Conservation (phyloP, 306 rosid species). For the Trifolium pratense region DNA sequence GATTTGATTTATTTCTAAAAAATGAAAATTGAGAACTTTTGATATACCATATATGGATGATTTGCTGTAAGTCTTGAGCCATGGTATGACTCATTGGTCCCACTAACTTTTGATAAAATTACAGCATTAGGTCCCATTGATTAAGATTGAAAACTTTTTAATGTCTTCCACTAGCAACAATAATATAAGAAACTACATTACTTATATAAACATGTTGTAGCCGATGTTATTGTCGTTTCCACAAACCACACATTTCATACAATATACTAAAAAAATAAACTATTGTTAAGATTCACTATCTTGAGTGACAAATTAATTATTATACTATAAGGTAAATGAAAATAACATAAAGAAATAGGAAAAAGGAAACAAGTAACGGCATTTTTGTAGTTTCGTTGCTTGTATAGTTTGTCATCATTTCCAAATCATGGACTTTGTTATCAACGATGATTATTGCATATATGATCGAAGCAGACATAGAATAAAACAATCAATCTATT, state of each 20-base stretch:
- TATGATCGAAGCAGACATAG: slow-evolving; percentile 46
- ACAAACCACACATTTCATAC: slow-evolving; percentile 7
- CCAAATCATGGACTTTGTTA: slow-evolving; percentile 52
- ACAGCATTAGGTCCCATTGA: slow-evolving; percentile 41
- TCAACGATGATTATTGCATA: slow-evolving; percentile 49
- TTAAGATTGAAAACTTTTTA: slow-evolving; percentile 39
- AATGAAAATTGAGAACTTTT: background rate
- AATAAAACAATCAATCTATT: slow-evolving; percentile 37
- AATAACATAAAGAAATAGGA: background rate
- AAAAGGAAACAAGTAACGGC: slow-evolving; percentile 43
- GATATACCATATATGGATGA: background rate
- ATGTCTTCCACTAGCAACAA: slow-evolving; percentile 47
- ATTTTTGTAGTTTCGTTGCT: slow-evolving; percentile 57
- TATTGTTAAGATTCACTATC: slow-evolving; percentile 1
- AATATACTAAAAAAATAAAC: background rate
- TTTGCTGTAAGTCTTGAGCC: slow-evolving; percentile 35
- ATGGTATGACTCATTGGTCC: slow-evolving; percentile 40
- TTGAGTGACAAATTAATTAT: slow-evolving; percentile 13
- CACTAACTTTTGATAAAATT: slow-evolving; percentile 38
- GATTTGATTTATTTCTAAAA: background rate
- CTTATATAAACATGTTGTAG: slow-evolving; percentile 39
- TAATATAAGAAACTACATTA: slow-evolving; percentile 23
- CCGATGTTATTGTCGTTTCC: slow-evolving; percentile 53
- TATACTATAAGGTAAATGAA: slow-evolving; percentile 24
- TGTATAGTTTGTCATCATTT: slow-evolving; percentile 53